phyloP scores from a whole-genome alignment of 768 basidiomycete genomes.

The Dioszegia crocea region DNA sequence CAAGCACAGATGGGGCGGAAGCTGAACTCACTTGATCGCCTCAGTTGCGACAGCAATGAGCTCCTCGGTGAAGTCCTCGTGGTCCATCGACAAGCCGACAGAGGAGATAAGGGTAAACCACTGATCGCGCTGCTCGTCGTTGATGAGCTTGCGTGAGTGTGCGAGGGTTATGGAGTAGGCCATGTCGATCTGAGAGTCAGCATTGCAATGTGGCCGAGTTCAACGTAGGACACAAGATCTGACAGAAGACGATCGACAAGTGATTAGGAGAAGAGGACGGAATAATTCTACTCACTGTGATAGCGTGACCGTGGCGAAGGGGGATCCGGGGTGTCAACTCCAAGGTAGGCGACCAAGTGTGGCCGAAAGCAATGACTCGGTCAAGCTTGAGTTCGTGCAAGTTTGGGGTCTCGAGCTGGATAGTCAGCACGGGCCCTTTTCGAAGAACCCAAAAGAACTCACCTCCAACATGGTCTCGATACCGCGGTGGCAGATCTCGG shows the following conservation, averaged over 20 bases:
- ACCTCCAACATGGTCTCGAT: slow-evolving; percentile 51
- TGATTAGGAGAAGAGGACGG: background rate
- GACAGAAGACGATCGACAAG: background rate
- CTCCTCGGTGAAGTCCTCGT: slow-evolving; percentile 47
- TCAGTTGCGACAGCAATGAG: slow-evolving; percentile 46
- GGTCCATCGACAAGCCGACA: slow-evolving; percentile 50
- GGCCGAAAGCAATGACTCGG: slow-evolving; percentile 51
- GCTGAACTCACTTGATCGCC: slow-evolving; percentile 43
- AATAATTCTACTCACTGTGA: slow-evolving; percentile 23
- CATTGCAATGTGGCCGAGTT: too few relatives aligned
- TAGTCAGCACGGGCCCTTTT: background rate
- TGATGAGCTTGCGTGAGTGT: slow-evolving; percentile 47
- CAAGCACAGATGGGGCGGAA: background rate
- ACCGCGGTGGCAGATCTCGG: slow-evolving; percentile 47
- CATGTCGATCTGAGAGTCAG: slow-evolving; percentile 48
- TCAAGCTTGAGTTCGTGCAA: slow-evolving; percentile 51
- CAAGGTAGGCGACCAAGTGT: slow-evolving; percentile 49
- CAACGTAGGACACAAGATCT: too few relatives aligned
- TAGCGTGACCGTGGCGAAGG: slow-evolving; percentile 50
- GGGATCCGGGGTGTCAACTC: slow-evolving; percentile 49
- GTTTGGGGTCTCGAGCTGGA: slow-evolving; percentile 49
- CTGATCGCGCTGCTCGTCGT: slow-evolving; percentile 48
- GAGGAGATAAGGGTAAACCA: slow-evolving; percentile 45
- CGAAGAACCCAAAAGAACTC: slow-evolving; percentile 7
- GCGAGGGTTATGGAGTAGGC: slow-evolving; percentile 51